Base-by-base conservation (phyloP, 331 rosid species). In the Cydonia oblonga region DNA sequence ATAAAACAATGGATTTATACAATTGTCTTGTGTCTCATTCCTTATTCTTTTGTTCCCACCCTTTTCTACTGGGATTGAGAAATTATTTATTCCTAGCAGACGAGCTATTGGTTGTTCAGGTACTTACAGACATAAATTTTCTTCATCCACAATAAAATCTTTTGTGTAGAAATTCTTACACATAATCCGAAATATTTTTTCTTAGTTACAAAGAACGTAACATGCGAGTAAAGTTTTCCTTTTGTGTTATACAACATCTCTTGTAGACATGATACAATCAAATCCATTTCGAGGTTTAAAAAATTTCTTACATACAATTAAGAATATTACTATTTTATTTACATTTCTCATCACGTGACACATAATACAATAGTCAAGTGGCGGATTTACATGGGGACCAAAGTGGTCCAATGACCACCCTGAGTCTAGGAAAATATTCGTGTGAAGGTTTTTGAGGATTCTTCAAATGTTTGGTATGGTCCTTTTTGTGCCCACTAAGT, bases 341-440 rank as follows among this genome's bases (percentile, higher is more conserved):
- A 49, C 9, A 16, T 49, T 7, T 16, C 3, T 49, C 9, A 49
- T 49, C 1, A 16, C 20, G 1, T 49, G 54, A 49, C 1, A 49
- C 9, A 16, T 49, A 7, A 49, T 49, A 16, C 19, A 49, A 49
- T 49, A 16, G 42, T 35, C 4, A 9, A 0, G 10, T 2, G 4
- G 13, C 42, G 4, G 42, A 35, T 9, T 3, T 35, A 35, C 3
- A 35, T 35, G 1, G 12, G 1, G 42, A 35, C 4, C 42, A 35
- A 2, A 2, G 4, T 35, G 42, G 12, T 35, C 4, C 0, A 0
- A 9, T 0, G 42, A 35, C 42, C 42, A 35, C 0, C 4, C 4
- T 35, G 1, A 35, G 42, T 35, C 1, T 35, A 10, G 38, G 38
- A 7, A 33, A 33, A 33, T 33, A 33, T 33, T 1, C 10, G 10